Evolutionary conservation across 176 grass and related monocot species (phyloP).

Genomic region (Tillandsia fasciculata): DNA sequence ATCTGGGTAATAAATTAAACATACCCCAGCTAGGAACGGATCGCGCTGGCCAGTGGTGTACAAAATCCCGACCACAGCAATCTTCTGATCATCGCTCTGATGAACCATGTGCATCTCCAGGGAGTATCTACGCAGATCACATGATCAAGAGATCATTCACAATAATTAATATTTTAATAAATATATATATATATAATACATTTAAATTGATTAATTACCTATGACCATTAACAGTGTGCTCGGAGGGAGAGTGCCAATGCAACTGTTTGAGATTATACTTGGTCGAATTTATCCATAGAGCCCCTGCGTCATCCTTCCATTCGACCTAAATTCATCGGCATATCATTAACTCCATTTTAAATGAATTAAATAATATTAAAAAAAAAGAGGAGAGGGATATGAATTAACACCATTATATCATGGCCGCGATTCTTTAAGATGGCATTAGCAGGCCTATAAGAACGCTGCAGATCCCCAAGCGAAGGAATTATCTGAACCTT

Average conservation of each 20-base stretch:
- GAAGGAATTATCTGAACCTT: constrained; percentile 19
- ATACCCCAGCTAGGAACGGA: constrained; percentile 35
- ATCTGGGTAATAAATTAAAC: neutral
- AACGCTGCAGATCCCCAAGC: constrained; percentile 37
- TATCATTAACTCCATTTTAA: too few species aligned
- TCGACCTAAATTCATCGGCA: constrained; percentile 18
- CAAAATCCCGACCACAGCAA: constrained; percentile 45
- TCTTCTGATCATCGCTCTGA: constrained; percentile 25
- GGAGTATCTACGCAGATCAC: constrained; percentile 21
- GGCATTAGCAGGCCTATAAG: constrained; percentile 39
- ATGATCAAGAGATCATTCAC: neutral
- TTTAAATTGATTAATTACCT: constrained; percentile 6
- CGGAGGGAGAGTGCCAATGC: constrained; percentile 80
- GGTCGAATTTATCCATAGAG: constrained; percentile 40
- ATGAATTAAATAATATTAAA: neutral
- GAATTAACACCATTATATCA: constrained; percentile 48
- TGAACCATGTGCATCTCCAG: constrained; percentile 82
- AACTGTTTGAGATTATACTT: constrained; percentile 39
- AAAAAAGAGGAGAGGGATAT: neutral
- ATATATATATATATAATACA: neutral
- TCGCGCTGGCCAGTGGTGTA: constrained; percentile 36
- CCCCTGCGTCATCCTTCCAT: constrained; percentile 40
- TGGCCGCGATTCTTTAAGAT: constrained; percentile 53
- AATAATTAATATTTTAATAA: too few species aligned
- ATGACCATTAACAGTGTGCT: constrained; percentile 51